Evolutionary conservation across 2,329 filamentous ascomycete genomes (phyloP).

Genomic region (Hypoxylon sp.): DNA sequence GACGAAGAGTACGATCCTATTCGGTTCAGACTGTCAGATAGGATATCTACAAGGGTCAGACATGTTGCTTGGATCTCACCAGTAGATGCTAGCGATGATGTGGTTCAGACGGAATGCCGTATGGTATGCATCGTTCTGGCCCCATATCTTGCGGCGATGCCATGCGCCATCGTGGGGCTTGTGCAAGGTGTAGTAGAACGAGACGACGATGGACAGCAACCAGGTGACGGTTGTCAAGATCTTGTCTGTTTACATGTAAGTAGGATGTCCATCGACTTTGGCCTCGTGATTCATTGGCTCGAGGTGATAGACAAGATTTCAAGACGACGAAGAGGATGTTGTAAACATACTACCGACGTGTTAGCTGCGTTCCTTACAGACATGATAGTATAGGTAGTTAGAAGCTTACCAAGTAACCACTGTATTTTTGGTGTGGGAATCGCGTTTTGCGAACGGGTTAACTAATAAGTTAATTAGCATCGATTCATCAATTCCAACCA

Average conservation of each 20-base stretch:
- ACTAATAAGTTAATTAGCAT: constrained; percentile 52
- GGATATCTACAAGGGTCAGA: neutral
- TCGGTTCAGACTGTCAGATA: constrained; percentile 7
- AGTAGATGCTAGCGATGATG: constrained; percentile 74
- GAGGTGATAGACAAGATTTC: no score
- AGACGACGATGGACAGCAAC: constrained; percentile 74
- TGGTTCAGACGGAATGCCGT: constrained; percentile 81
- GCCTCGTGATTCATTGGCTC: no score
- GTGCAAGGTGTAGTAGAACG: constrained; percentile 77
- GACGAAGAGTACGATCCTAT: constrained; percentile 75
- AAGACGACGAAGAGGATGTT: neutral
- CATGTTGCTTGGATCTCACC: constrained; percentile 58
- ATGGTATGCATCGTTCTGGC: constrained; percentile 70
- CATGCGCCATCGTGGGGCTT: constrained; percentile 68
- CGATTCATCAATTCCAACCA: neutral
- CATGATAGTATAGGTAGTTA: no score
- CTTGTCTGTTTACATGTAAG: constrained; percentile 61
- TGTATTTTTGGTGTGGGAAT: constrained; percentile 67
- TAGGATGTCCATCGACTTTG: neutral
- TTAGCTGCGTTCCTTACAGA: constrained; percentile 4
- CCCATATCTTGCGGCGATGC: constrained; percentile 74
- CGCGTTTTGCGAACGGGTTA: constrained; percentile 79
- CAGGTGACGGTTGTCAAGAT: constrained; percentile 77
- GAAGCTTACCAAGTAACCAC: constrained; percentile 73
- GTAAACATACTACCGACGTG: constrained; percentile 16